phyloP scores from a whole-genome alignment of 2,329 filamentous ascomycete species.

The Ophiosphaerella korrae region DNA sequence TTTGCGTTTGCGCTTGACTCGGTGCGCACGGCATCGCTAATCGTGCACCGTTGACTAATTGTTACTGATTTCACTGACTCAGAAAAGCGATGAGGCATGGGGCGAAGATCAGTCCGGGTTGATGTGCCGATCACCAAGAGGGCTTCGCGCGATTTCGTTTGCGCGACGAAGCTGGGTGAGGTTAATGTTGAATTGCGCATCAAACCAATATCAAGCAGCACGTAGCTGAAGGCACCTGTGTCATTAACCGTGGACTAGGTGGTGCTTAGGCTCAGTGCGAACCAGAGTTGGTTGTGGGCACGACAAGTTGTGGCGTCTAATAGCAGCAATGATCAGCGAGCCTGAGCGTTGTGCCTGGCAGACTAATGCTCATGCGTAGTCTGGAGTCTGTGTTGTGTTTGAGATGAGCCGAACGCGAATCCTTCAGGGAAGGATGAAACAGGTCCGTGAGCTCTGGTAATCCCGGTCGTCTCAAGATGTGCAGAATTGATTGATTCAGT shows the following conservation, averaged over 20 bases:
- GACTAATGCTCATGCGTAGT: background rate
- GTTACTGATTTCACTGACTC: background rate
- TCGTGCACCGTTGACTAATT: background rate
- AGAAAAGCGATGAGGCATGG: constrained; percentile 1
- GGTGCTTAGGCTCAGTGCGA: too few relatives aligned
- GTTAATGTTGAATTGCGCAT: background rate
- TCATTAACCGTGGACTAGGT: too few relatives aligned
- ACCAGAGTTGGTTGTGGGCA: too few relatives aligned
- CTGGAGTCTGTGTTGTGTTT: constrained; percentile 8
- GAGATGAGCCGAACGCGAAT: constrained; percentile 18
- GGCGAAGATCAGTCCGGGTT: constrained; percentile 3
- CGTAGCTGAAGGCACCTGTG: too few relatives aligned
- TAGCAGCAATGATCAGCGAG: too few relatives aligned
- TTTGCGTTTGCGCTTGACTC: background rate
- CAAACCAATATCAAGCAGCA: background rate
- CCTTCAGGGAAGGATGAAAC: constrained; percentile 26
- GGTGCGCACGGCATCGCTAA: too few relatives aligned
- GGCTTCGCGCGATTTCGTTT: background rate
- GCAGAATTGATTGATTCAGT: constrained; percentile 1
- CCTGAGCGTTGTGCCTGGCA: too few relatives aligned
- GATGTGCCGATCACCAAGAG: background rate
- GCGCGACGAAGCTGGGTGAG: background rate
- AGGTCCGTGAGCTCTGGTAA: constrained; percentile 20
- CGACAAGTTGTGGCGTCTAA: too few relatives aligned
- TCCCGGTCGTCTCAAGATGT: constrained; percentile 26